Base-by-base conservation (phyloP, 495 filamentous ascomycete species). In the Neurospora sp. region DNA sequence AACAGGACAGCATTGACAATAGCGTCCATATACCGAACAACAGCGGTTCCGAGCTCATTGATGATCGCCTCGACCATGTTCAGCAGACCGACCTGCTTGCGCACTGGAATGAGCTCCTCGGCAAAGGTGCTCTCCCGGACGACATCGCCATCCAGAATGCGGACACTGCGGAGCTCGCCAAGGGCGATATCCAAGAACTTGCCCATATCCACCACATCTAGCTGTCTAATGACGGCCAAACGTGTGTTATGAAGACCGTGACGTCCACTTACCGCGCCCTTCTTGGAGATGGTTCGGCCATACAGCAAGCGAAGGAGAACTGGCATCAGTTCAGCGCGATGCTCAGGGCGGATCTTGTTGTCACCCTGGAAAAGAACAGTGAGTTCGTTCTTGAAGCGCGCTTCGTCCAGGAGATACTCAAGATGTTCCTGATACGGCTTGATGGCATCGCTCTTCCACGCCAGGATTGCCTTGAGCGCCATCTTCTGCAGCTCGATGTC, bases 41-140 rank as follows among this genome's bases (percentile, higher is more conserved):
- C 87, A 28, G 88, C 89, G 19, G 84, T 89, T 59, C 93, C 92
- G 34, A 98, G 86, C 39, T 94, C 92, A 34, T 90, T 90, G 74
- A 97, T 89, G 78, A 98, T 88, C n/a, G 93, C 90, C 71, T 94
- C 90, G 59, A 96, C 85, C 93, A 98, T 95, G 78, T 94, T 94
- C 54, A 97, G 79, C 75, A 97, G 84, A 80, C 96, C 96, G 71
- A 94, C 84, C 77, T 97, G 95, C 82, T 94, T 94, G 74, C 94
- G 88, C 19, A 85, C 82, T 31, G 86, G 88, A 4, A 93, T 78
- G 2, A 89, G 69, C 66, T 91, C 89, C 17, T 81, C 77, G 3
- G 83, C 76, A 70, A 94, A 85, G 0, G 83, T 73, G 39, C 86
- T 81, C 36, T 91, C 84, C 1, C 88, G 72, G 9, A 85, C 15